These are phyloP conservation scores for Podospora tetraspora DNA, from an alignment of 495 filamentous ascomycete genomes.

Conservation along the genomic window DNA sequence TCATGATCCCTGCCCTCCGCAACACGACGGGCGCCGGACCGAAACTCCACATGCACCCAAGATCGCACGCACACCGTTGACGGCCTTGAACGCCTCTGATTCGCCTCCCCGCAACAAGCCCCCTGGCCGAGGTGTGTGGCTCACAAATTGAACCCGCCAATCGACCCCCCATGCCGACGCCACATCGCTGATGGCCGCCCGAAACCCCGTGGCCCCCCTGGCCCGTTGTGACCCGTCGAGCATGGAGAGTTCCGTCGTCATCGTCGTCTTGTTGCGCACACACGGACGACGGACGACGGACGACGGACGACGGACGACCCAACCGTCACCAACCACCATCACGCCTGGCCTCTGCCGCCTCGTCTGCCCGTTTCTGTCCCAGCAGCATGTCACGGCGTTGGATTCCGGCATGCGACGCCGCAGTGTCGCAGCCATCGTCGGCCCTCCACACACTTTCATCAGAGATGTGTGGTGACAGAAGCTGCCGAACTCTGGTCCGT, in stretches of 20 bases:
- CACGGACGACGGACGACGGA: not conserved
- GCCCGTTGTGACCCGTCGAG: conserved; percentile 1
- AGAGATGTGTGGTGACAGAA: not conserved
- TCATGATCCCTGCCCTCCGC: conserved; percentile 21
- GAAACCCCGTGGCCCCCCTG: conserved; percentile 23
- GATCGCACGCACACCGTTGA: conserved; percentile 30
- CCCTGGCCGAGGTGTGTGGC: conserved; percentile 16
- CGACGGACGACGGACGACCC: not conserved
- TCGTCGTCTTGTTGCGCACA: conserved; percentile 7
- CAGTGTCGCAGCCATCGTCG: conserved; percentile 7
- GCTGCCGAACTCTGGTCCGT: conserved; percentile 8
- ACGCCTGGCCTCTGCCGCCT: not conserved
- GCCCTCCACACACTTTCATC: not conserved
- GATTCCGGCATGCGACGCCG: conserved; percentile 3
- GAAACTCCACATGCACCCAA: conserved; percentile 37
- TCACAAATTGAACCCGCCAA: conserved; percentile 19
- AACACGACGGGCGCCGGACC: conserved; percentile 32
- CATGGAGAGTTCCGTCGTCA: conserved; percentile 15
- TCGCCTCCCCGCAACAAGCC: conserved; percentile 9
- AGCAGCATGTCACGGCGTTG: not conserved
- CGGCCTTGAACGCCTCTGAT: conserved; percentile 18
- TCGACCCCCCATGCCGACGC: conserved; percentile 10
- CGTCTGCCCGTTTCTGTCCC: not conserved
- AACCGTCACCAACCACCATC: not conserved
- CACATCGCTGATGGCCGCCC: conserved; percentile 25